Conservation (phyloP, 441 rosid species). For the Gossypium schwendimanii region DNA sequence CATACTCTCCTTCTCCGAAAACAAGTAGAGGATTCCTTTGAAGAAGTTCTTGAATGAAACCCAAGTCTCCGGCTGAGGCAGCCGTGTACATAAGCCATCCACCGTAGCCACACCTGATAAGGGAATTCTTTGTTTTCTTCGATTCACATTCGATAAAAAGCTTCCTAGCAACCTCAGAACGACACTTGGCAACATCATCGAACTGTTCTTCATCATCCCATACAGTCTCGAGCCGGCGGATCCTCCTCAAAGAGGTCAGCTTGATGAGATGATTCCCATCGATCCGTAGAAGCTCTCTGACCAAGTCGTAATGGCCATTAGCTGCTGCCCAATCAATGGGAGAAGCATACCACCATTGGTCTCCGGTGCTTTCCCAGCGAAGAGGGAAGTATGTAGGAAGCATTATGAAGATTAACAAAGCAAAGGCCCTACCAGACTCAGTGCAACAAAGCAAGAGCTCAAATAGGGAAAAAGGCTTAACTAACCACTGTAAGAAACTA, state of each 20-base stretch:
- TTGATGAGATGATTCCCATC: constrained; percentile 78
- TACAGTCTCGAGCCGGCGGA: constrained; percentile 84
- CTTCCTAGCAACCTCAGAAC: constrained; percentile 60
- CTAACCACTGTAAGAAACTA: not conserved
- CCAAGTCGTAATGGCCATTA: constrained; percentile 74
- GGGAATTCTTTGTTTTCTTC: constrained; percentile 43
- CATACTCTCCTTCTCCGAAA: constrained; percentile 87
- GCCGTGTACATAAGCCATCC: constrained; percentile 90
- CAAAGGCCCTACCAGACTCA: not conserved
- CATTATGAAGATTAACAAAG: constrained; percentile 30
- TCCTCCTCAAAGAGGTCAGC: constrained; percentile 80
- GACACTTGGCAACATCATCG: constrained; percentile 60
- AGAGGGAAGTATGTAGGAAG: constrained; percentile 68
- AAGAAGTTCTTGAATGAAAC: constrained; percentile 55
- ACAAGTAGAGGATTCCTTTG: constrained; percentile 62
- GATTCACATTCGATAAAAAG: constrained; percentile 57
- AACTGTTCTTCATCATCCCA: constrained; percentile 79
- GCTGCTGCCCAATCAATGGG: constrained; percentile 92
- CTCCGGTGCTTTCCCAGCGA: constrained; percentile 92
- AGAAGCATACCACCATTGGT: constrained; percentile 95
- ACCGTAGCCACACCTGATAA: constrained; percentile 59
- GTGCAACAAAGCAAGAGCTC: not conserved
- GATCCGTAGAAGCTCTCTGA: constrained; percentile 65
- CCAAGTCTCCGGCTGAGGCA: constrained; percentile 74
- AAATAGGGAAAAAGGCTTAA: not conserved